Conservation (phyloP, 1,284 basidiomycete species). For the Athelia psychrophila region DNA sequence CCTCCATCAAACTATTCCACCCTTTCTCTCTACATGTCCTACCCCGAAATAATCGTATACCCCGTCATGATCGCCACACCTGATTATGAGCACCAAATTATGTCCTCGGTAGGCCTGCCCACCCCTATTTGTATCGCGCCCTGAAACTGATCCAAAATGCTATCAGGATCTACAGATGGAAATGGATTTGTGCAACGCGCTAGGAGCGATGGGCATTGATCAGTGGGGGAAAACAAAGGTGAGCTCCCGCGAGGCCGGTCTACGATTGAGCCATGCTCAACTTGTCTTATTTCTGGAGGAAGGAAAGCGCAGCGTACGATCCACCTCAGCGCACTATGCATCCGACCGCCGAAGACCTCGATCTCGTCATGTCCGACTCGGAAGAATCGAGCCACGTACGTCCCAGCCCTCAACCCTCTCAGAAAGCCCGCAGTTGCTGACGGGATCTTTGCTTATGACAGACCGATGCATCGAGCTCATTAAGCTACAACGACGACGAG, state of each 20-base stretch:
- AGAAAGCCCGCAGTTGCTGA: conserved; percentile 1
- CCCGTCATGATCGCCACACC: neutral
- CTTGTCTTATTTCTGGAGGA: conserved; percentile 28
- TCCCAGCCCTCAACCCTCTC: conserved; percentile 2
- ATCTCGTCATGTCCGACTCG: conserved; percentile 36
- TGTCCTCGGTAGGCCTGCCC: neutral
- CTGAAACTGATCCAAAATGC: neutral
- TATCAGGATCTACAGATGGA: conserved; percentile 15
- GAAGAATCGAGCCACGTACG: conserved; percentile 40
- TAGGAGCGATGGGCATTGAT: conserved; percentile 46
- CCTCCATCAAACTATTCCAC: neutral
- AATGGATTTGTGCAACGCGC: conserved; percentile 45
- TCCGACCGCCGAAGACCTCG: conserved; percentile 17
- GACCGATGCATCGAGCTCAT: conserved; percentile 44
- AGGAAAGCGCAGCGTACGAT: conserved; percentile 27
- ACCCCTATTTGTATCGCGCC: neutral
- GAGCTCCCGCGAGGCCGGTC: conserved; percentile 25
- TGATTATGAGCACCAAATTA: neutral
- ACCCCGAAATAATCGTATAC: neutral
- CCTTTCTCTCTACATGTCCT: neutral
- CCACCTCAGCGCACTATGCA: conserved; percentile 10
- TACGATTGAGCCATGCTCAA: neutral
- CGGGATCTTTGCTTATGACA: conserved; percentile 19
- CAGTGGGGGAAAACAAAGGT: conserved; percentile 25
- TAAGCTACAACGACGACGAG: conserved; percentile 39